phyloP scores from a whole-genome alignment of 2,329 filamentous ascomycete species.

The Phialocephala sp. region DNA sequence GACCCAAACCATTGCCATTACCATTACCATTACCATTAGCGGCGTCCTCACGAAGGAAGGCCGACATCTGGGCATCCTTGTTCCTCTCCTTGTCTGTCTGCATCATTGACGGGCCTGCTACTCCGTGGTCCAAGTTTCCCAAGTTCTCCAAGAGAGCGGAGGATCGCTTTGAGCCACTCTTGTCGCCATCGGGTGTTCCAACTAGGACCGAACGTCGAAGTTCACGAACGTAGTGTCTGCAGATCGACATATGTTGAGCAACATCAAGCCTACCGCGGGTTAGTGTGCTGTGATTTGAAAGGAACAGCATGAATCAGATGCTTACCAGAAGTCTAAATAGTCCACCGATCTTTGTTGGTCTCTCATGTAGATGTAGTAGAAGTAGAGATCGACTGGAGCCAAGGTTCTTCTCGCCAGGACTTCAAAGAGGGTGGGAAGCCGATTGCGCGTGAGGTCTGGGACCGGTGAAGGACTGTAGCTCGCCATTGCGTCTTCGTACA shows the following conservation, averaged over 20 bases:
- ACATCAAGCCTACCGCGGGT: conserved; percentile 83
- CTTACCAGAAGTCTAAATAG: conserved; percentile 97
- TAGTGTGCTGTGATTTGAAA: conserved; percentile 14
- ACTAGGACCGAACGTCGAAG: conserved; percentile 91
- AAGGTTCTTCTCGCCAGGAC: conserved; percentile 93
- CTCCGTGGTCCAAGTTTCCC: conserved; percentile 66
- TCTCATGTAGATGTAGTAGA: conserved; percentile 99
- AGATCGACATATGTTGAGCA: conserved; percentile 97
- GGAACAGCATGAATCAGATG: conserved; percentile 28
- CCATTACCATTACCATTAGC: conserved; percentile 58
- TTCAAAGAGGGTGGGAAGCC: conserved; percentile 93
- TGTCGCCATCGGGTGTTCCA: conserved; percentile 89
- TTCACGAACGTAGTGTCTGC: conserved; percentile 95
- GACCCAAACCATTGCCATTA: conserved; percentile 53
- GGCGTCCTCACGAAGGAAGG: conserved; percentile 76
- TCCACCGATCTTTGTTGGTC: conserved; percentile 98
- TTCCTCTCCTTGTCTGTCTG: conserved; percentile 74
- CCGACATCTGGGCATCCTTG: conserved; percentile 88
- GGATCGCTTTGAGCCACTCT: conserved; percentile 77
- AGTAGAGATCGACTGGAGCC: conserved; percentile 94
- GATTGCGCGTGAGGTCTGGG: conserved; percentile 72
- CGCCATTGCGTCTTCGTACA: conserved; percentile 37
- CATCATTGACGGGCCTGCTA: conserved; percentile 66
- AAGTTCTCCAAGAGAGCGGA: conserved; percentile 78
- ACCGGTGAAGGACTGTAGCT: conserved; percentile 56